phyloP scores from a whole-genome alignment of 2,329 filamentous ascomycete genomes.

The Alternaria gaisen region DNA sequence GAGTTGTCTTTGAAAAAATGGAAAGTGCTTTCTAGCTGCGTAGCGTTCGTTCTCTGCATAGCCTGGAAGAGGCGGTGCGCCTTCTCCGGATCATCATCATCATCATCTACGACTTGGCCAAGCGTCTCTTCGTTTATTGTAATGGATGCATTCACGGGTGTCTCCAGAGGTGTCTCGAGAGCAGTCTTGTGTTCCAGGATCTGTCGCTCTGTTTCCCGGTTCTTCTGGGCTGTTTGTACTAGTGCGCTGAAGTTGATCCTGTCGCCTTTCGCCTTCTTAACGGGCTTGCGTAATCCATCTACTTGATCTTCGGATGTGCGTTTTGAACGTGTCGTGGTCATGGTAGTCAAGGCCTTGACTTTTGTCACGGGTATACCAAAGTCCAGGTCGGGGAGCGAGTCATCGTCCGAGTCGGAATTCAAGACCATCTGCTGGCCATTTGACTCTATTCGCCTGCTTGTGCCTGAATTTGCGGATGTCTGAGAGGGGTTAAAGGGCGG shows the following conservation, averaged over 20 bases:
- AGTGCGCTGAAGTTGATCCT: slow-evolving; percentile 35
- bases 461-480: slow-evolving; percentile 37
- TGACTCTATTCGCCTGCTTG: slow-evolving; percentile 63
- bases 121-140: slow-evolving; percentile 38
- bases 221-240: slow-evolving; percentile 35
- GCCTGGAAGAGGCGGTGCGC: slow-evolving; percentile 63
- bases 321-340: slow-evolving; percentile 19
- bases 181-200: slow-evolving; percentile 40
- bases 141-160: slow-evolving; percentile 9
- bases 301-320: slow-evolving; percentile 20
- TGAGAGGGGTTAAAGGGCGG: slow-evolving; percentile 35
- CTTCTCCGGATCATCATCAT: slow-evolving; percentile 79
- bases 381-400: slow-evolving; percentile 60
- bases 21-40: slow-evolving; percentile 63
- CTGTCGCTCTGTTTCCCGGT: slow-evolving; percentile 34
- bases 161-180: slow-evolving; percentile 33
- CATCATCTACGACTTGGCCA: slow-evolving; percentile 61
- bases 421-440: slow-evolving; percentile 62
- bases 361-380: slow-evolving; percentile 34
- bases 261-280: slow-evolving; percentile 22
- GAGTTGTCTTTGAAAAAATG: slow-evolving; percentile 59
- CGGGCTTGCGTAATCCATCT: slow-evolving; percentile 34
- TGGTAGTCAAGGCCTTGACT: slow-evolving; percentile 17
- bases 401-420: slow-evolving; percentile 76
- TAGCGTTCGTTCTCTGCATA: slow-evolving; percentile 68